These are phyloP conservation scores for Infundibulicybe gibba DNA, from an alignment of 768 basidiomycete genomes.

Conservation along the genomic window DNA sequence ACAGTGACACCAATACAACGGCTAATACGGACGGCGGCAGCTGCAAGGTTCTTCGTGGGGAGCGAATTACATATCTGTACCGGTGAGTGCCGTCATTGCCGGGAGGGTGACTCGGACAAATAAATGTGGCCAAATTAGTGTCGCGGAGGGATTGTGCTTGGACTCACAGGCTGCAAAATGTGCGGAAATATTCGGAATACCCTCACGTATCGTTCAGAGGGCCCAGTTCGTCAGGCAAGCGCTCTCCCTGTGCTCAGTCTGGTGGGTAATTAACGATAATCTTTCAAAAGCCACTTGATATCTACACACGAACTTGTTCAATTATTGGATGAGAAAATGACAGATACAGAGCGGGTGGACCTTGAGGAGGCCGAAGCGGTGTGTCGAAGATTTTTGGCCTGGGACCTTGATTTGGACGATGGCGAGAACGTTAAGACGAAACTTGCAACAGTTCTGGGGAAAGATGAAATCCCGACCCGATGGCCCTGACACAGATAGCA, in stretches of 20 bases:
- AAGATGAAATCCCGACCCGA: constrained; percentile 3
- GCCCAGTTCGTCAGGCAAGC: constrained; percentile 76
- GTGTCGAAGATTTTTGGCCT: constrained; percentile 71
- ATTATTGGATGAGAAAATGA: constrained; percentile 75
- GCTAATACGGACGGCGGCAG: constrained; percentile 9
- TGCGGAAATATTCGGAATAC: constrained; percentile 84
- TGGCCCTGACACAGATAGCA: too few species aligned
- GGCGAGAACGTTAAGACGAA: constrained; percentile 31
- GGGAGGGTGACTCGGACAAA: background rate
- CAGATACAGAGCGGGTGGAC: constrained; percentile 57
- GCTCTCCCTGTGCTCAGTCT: background rate
- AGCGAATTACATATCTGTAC: constrained; percentile 86
- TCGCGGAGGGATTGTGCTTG: constrained; percentile 66
- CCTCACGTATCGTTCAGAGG: constrained; percentile 59
- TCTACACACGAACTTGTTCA: constrained; percentile 59
- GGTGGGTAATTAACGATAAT: background rate
- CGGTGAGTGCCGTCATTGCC: constrained; percentile 36
- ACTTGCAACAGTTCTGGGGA: constrained; percentile 34
- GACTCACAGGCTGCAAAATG: constrained; percentile 85
- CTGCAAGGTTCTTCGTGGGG: constrained; percentile 35
- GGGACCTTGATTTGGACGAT: constrained; percentile 54
- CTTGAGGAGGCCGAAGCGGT: constrained; percentile 72
- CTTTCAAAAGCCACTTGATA: constrained; percentile 47
- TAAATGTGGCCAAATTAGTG: constrained; percentile 34
- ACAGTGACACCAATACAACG: background rate